Conservation (phyloP, 257 asterid genomes). For the Nyctanthes arbortristis region DNA sequence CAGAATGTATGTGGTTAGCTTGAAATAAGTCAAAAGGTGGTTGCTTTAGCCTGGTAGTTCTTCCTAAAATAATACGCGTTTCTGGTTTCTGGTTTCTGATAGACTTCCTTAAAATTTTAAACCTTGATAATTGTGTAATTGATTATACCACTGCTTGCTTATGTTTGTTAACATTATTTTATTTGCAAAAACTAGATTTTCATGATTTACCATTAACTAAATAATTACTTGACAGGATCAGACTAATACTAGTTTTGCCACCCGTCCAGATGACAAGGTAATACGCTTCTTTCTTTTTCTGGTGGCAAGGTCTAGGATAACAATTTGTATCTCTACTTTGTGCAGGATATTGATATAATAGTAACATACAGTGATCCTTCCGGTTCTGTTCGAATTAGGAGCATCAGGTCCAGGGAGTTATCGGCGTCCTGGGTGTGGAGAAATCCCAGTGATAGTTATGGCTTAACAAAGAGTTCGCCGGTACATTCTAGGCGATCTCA, state of each 20-base stretch:
- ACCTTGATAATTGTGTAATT: constrained; percentile 4
- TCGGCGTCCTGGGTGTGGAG: constrained; percentile 94
- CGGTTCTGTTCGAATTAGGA: constrained; percentile 69
- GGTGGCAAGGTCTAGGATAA: constrained; percentile 23
- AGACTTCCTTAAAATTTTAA: constrained; percentile 18
- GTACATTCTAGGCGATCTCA: constrained; percentile 33
- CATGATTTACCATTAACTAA: constrained; percentile 20
- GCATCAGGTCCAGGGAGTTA: constrained; percentile 66
- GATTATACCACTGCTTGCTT: constrained; percentile 5
- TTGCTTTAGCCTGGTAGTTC: not conserved
- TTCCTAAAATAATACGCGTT: constrained; percentile 24
- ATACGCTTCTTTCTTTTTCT: constrained; percentile 23
- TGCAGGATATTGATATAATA: constrained; percentile 85
- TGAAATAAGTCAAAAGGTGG: not conserved
- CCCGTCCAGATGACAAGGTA: constrained; percentile 64
- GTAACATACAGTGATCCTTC: constrained; percentile 77
- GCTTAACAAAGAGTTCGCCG: constrained; percentile 43
- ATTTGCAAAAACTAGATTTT: constrained; percentile 21
- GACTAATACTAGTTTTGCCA: constrained; percentile 41
- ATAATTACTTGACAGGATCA: constrained; percentile 54
- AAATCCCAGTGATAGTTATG: constrained; percentile 50
- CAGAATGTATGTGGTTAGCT: not conserved
- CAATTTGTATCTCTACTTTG: constrained; percentile 19
- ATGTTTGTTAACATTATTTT: constrained; percentile 6
- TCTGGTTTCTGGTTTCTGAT: constrained; percentile 19